Evolutionary conservation across 345 rosid species (phyloP), one percentile per base, ranked within the genome.

Genomic region (Populus ilicifolia): DNA sequence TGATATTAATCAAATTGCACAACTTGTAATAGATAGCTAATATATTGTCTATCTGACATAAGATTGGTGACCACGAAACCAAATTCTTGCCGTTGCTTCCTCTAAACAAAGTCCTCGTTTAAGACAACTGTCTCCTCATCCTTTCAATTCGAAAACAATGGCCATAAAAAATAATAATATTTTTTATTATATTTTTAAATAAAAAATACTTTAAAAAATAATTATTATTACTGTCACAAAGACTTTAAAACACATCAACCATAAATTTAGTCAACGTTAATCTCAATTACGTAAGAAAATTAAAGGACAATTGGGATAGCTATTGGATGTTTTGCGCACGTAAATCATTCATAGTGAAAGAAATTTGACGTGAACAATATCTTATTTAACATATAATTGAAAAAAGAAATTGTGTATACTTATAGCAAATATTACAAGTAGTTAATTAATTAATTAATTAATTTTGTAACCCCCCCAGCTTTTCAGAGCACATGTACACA

Each of bases 141-240:
- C 23, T 52, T 52, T 8, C 6, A 17, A 50, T 6, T 18, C 3
- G n/a, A 6, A 18, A 50, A 1, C n/a, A 18, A 18, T 33, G 35
- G 2, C 2, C 2, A 2, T n/a, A n/a, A n/a, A n/a, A n/a, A n/a
- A n/a, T n/a, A n/a, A n/a, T n/a, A 30, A 30, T 30, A 2, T 30
- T 2, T 30, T 30, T 30, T 30, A 30, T 2, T 30, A 2, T 30
- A 30, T 30, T 30, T 30, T 30, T 30, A 30, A 30, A 30, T 30
- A 30, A 30, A 30, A 30, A 30, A 30, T 30, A 30, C 0, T 30
- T 30, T 0, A 30, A 30, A 30, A 2, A 30, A 30, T 30, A 30
- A 30, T 30, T 0, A 30, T 30, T 2, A 33, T 33, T 3, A 3
- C 4, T 33, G 0, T 33, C 0, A 3, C 0, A 0, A 3, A 33